Evolutionary conservation across 805 yeast genomes (phyloP).

Genomic region (Starmerella apicola): DNA sequence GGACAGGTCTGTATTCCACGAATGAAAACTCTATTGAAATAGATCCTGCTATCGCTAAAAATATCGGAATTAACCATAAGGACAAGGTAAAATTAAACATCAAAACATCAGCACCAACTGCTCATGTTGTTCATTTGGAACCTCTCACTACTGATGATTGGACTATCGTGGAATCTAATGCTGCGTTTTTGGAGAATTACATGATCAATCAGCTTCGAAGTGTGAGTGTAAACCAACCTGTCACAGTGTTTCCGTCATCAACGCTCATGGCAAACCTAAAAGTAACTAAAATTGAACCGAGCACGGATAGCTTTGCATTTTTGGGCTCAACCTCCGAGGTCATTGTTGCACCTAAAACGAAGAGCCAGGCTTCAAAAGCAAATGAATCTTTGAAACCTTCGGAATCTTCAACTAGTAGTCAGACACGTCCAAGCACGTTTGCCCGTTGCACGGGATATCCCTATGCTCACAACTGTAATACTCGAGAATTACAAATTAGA

Average conservation of each 20-base stretch:
- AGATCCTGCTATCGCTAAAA: conserved; percentile 53
- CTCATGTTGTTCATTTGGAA: conserved; percentile 57
- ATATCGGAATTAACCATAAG: conserved; percentile 36
- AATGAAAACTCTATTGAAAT: conserved; percentile 37
- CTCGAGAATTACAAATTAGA: conserved; percentile 9
- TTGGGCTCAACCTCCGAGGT: conserved; percentile 55
- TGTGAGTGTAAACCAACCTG: conserved; percentile 43
- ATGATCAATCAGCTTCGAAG: conserved; percentile 72
- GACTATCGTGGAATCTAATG: conserved; percentile 80
- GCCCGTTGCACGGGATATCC: conserved; percentile 13
- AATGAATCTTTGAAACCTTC: neutral
- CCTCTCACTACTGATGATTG: conserved; percentile 72
- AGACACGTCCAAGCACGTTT: no score
- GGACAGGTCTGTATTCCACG: conserved; percentile 47
- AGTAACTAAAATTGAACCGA: conserved; percentile 35
- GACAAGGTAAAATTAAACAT: conserved; percentile 34
- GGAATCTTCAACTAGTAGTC: neutral
- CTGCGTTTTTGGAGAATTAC: conserved; percentile 58
- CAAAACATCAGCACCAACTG: conserved; percentile 38
- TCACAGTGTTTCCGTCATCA: conserved; percentile 61
- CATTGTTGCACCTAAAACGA: conserved; percentile 56
- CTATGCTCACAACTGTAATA: conserved; percentile 2
- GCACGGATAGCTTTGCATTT: conserved; percentile 32
- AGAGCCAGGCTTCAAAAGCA: neutral
- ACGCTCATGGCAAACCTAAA: conserved; percentile 46